These are phyloP conservation scores for Furcasterigmium sp. DNA, from an alignment of 2,329 filamentous ascomycete genomes.

Conservation along the genomic window DNA sequence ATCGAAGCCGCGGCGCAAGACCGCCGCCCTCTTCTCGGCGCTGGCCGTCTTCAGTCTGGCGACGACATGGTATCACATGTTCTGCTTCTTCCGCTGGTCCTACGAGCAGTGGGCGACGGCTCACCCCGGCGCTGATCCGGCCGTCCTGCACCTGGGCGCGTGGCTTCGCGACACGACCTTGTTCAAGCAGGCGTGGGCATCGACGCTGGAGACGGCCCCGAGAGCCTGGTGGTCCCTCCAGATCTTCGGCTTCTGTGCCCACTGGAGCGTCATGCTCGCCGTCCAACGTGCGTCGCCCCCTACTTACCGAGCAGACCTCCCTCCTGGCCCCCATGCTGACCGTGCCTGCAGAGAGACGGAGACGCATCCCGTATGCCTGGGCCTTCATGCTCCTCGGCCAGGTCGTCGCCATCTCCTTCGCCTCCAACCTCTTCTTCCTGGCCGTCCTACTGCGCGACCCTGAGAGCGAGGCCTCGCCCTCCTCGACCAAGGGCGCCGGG, in stretches of 20 bases:
- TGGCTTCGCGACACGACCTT: constrained; percentile 20
- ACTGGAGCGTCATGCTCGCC: constrained; percentile 19
- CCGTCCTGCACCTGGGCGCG: constrained; percentile 11
- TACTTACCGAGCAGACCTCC: background rate
- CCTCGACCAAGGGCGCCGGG: background rate
- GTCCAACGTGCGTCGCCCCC: constrained; percentile 15
- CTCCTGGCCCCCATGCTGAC: background rate
- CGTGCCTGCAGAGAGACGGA: constrained; percentile 9
- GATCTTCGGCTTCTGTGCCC: constrained; percentile 19
- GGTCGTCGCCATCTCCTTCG: constrained; percentile 20
- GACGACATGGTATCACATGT: constrained; percentile 20
- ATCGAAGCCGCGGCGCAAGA: background rate
- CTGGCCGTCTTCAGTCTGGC: constrained; percentile 18
- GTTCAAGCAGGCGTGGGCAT: constrained; percentile 20
- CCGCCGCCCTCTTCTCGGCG: constrained; percentile 10
- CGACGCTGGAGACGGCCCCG: constrained; percentile 14
- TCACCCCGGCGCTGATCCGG: background rate
- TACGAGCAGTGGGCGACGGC: constrained; percentile 9
- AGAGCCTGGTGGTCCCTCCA: constrained; percentile 20
- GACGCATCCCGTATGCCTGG: constrained; percentile 14
- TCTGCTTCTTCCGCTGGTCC: constrained; percentile 18
- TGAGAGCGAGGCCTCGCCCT: background rate
- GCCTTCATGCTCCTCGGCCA: constrained; percentile 19
- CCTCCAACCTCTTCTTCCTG: constrained; percentile 18
- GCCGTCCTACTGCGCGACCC: constrained; percentile 11